Evolutionary conservation across 192 early-diverging fungal genomes (phyloP).

Genomic region (Backusella psychrophila): DNA sequence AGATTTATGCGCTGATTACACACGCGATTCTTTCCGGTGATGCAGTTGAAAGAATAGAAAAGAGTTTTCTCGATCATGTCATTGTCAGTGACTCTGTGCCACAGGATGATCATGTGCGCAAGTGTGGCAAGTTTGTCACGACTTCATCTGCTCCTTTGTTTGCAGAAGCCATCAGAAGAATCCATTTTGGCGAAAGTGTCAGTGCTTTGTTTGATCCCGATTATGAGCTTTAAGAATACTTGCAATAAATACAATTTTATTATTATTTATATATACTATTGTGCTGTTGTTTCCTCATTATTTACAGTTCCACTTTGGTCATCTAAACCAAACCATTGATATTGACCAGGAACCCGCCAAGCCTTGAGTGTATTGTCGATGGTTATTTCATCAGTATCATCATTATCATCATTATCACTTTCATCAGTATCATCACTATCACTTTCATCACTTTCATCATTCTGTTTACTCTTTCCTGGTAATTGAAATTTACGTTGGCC

Average conservation of each 20-base stretch:
- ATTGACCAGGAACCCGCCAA: conserved; percentile 35
- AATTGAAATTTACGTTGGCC: conserved; percentile 64
- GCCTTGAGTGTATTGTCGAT: conserved; percentile 45
- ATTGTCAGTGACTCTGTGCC: conserved; percentile 95
- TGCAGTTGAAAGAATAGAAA: conserved; percentile 78
- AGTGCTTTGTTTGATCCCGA: conserved; percentile 68
- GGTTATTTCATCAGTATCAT: neutral
- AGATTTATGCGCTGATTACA: conserved; percentile 91
- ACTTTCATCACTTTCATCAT: conserved; percentile 2
- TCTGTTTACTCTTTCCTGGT: neutral
- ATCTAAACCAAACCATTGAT: conserved; percentile 14
- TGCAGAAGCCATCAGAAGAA: conserved; percentile 92
- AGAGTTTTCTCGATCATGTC: conserved; percentile 75
- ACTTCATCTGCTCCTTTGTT: conserved; percentile 86
- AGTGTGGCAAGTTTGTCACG: conserved; percentile 77
- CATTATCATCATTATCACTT: too few relatives aligned
- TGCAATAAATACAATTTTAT: neutral
- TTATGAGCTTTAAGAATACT: conserved; percentile 16
- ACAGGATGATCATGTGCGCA: conserved; percentile 78
- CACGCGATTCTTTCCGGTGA: conserved; percentile 90
- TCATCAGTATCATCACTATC: neutral
- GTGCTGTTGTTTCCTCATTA: neutral
- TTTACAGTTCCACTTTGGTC: neutral
- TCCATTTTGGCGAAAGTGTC: conserved; percentile 94
- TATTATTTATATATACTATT: neutral